These are phyloP conservation scores for Tranzscheliella williamsii DNA, from an alignment of 1,284 basidiomycete genomes.

Conservation along the genomic window DNA sequence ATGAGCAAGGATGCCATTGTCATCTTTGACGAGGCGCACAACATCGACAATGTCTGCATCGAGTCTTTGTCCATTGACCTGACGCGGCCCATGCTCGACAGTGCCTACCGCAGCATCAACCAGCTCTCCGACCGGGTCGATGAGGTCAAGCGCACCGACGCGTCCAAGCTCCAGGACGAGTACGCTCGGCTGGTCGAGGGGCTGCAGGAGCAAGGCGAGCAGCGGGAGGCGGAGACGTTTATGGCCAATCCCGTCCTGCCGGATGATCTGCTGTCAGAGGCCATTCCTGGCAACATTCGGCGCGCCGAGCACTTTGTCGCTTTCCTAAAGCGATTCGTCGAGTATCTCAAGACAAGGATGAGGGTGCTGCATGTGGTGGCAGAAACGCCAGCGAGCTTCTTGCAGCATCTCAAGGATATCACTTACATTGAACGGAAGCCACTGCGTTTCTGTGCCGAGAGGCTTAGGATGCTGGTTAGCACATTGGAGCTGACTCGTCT, in stretches of 20 bases:
- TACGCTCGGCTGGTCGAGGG: constrained; percentile 96
- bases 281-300: constrained; percentile 95
- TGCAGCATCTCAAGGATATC: constrained; percentile 98
- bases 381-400: constrained; percentile 97
- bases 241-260: constrained; percentile 87
- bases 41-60: constrained; percentile 99
- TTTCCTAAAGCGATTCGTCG: constrained; percentile 95
- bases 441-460: constrained; percentile 94
- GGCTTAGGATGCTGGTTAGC: constrained; percentile 87
- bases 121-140: constrained; percentile 90
- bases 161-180: constrained; percentile 91
- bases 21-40: constrained; percentile 99
- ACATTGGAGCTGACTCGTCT: constrained; percentile 87
- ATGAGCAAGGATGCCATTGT: constrained; percentile 97
- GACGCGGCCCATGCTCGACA: constrained; percentile 97
- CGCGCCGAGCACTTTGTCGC: constrained; percentile 99
- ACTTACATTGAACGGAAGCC: constrained; percentile 97
- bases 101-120: constrained; percentile 83
- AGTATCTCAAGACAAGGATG: constrained; percentile 99
- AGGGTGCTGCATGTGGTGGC: constrained; percentile 97
- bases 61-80: constrained; percentile 97
- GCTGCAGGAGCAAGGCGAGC: constrained; percentile 68
- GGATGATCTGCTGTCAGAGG: constrained; percentile 90
- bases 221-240: constrained; percentile 77
- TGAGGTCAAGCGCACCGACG: constrained; percentile 94